Base-by-base conservation (phyloP, 2,329 filamentous ascomycete species). In the Beauveria varroae region DNA sequence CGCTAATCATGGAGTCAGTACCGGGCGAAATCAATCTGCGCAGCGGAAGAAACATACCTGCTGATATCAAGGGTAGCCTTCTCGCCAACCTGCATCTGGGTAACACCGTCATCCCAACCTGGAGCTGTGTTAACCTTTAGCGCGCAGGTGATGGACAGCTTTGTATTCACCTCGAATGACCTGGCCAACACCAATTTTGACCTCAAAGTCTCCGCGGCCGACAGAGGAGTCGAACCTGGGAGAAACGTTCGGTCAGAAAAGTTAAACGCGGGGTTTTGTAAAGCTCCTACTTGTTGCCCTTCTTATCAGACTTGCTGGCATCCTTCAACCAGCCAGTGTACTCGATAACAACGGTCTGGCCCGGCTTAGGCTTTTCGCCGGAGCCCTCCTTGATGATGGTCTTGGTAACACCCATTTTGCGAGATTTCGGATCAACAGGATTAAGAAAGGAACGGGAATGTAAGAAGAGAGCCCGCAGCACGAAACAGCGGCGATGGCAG, bases 321-420 rank as follows among this genome's bases (percentile, higher is more conserved):
- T 96, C 87, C 76, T 88, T 89, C 65, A 98, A 82, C 77, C 81
- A 96, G 69, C 95, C 95, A 47, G 89, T 95, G 82, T 98, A 98
- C 77, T 95, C 86, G 72, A 98, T 96, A 71, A 83, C 85, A 70
- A 98, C 90, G 28, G 77, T 84, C 73, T 97, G 86, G 66, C 90
- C 89, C 18, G 71, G 69, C 66, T 76, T 71, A 62, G 93, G 90
- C 66, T 75, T 79, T 69, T 85, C 73, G 62, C 81, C 80, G 69
- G 82, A 81, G 70, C 93, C 93, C 65, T 82, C 75, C 41, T 76
- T 71, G 68, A 87, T 73, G 65, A 83, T 75, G 55, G 80, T 82
- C 81, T 91, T 96, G 63, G 79, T 82, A 70, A 96, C 90, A 74
- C 82, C 87, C 89, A 92, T 92, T 69, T 64, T 81, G 74, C 65